Evolutionary conservation across 768 basidiomycete species (phyloP), one percentile per base, ranked within the genome.

Genomic region (Leccinum fibrillosum): DNA sequence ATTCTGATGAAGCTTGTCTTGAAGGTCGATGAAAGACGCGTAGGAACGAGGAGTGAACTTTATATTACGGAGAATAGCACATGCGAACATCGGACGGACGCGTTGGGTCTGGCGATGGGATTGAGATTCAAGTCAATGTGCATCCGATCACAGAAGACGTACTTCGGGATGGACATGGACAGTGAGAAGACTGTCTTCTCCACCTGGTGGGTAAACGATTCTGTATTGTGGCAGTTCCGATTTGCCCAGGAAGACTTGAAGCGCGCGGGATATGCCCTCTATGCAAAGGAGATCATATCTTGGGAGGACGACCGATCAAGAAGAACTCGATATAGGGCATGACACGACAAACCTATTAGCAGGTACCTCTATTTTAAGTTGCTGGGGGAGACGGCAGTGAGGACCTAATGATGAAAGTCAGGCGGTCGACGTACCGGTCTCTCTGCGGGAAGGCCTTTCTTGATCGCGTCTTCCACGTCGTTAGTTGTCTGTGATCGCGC

Each of bases 271-370:
- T 66, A 99, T 90, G 57, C 97, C 97, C 76, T 99, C 97, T 68
- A 97, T 88, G 70, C 97, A 99, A 54, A 99, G 83, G 19, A 99
- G 82, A 76, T 99, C 97, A 69, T 98, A 98, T 86, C 96, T 94
- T 69, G 10, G 52, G 21, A 42, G 11, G 59, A 52, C 30, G 48
- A 44, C 57, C 34, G 54, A 61, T 54, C 53, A 60, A 35, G 44
- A 10, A 52, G 30, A 34, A 54, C 53, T 49, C 26, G 54, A 17
- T 42, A 35, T 11, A 23, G n/a, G 13, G 28, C 45, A 49, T 19
- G 42, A 54, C 10, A 28, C 12, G 28, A 63, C 71, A 28, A 56
- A 85, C 94, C 94, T 87, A 74, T 99, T 99, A n/a, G 97, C 97
- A 48, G 97, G 95, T 47, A 98, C 83, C 74, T 99, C 97, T 66